phyloP scores from a whole-genome alignment of 129 eudicot species.

The Escallonia rubra region DNA sequence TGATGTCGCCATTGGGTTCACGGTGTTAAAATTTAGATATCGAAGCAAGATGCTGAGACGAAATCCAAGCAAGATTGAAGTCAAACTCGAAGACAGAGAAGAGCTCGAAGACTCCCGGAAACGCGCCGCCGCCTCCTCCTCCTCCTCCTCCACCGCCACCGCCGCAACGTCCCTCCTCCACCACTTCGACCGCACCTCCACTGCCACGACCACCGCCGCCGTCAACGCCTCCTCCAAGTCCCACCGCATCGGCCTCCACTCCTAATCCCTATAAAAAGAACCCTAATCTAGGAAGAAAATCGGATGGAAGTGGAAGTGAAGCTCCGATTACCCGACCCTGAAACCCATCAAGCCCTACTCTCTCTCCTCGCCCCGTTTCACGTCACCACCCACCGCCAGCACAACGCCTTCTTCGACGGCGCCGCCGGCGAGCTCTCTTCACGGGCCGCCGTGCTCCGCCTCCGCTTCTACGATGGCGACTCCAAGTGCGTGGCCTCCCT shows the following conservation, averaged over 20 bases:
- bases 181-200: slow-evolving; percentile 46
- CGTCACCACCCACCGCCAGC: slow-evolving; percentile 57
- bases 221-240: slow-evolving; percentile 46
- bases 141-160: slow-evolving; percentile 29
- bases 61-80: slow-evolving; percentile 63
- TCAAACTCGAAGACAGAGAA: slow-evolving; percentile 73
- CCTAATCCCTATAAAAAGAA: neutral
- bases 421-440: slow-evolving; percentile 44
- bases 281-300: neutral
- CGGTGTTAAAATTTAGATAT: too few relatives aligned
- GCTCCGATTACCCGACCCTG: slow-evolving; percentile 45
- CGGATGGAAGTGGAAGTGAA: slow-evolving; percentile 81
- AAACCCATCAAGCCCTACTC: slow-evolving; percentile 39
- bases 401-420: slow-evolving; percentile 85
- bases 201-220: slow-evolving; percentile 27
- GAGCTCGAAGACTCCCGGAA: slow-evolving; percentile 70
- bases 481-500: slow-evolving; percentile 58
- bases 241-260: slow-evolving; percentile 73
- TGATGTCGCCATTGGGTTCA: too few relatives aligned
- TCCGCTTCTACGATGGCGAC: slow-evolving; percentile 63
- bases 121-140: slow-evolving; percentile 42
- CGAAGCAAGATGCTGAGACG: slow-evolving; percentile 47
- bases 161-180: slow-evolving; percentile 61
- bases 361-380: slow-evolving; percentile 52
- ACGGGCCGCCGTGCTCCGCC: slow-evolving; percentile 68